Conservation (phyloP, 2,329 filamentous ascomycete genomes). For the Beauveria caledonica region DNA sequence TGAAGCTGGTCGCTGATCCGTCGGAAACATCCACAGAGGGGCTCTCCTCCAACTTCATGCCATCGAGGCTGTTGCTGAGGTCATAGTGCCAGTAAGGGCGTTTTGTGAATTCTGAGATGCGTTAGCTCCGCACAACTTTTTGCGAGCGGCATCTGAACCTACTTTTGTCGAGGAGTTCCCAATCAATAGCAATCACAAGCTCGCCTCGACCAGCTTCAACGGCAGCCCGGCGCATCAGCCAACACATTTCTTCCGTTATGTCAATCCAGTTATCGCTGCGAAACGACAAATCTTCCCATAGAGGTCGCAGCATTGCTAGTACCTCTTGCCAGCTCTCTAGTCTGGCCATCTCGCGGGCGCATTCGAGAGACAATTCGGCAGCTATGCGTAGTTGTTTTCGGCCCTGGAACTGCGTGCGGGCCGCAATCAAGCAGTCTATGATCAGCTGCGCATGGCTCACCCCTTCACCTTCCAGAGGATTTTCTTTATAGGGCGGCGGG, state of each 20-base stretch:
- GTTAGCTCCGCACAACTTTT: neutral
- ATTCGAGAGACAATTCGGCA: slow-evolving; percentile 49
- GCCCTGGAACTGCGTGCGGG: slow-evolving; percentile 45
- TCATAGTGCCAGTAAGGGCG: slow-evolving; percentile 54
- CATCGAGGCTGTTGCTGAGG: slow-evolving; percentile 48
- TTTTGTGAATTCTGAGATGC: slow-evolving; percentile 40
- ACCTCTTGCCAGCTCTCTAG: slow-evolving; percentile 45
- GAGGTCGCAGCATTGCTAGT: slow-evolving; percentile 43
- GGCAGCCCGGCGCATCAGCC: slow-evolving; percentile 52
- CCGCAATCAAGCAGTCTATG: slow-evolving; percentile 41
- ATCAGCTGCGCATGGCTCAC: slow-evolving; percentile 50
- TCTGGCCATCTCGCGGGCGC: slow-evolving; percentile 46
- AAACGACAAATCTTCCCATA: slow-evolving; percentile 51
- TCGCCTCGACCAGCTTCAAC: slow-evolving; percentile 42
- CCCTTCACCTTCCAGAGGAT: slow-evolving; percentile 41
- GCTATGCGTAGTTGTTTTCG: slow-evolving; percentile 45
- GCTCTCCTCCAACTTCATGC: slow-evolving; percentile 33
- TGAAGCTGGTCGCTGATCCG: slow-evolving; percentile 42
- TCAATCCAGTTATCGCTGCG: slow-evolving; percentile 52
- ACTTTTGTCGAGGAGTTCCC: slow-evolving; percentile 56
- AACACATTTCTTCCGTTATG: slow-evolving; percentile 51
- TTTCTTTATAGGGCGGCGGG: slow-evolving; percentile 53
- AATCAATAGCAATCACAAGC: slow-evolving; percentile 53
- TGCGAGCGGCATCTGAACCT: slow-evolving; percentile 22
- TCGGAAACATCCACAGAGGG: slow-evolving; percentile 45